Percentiles rank a stretch among this genome's conserved stretches.
Evolutionary conservation across 768 basidiomycete species (phyloP).

Genomic region (Boletus tylopilopsis): DNA sequence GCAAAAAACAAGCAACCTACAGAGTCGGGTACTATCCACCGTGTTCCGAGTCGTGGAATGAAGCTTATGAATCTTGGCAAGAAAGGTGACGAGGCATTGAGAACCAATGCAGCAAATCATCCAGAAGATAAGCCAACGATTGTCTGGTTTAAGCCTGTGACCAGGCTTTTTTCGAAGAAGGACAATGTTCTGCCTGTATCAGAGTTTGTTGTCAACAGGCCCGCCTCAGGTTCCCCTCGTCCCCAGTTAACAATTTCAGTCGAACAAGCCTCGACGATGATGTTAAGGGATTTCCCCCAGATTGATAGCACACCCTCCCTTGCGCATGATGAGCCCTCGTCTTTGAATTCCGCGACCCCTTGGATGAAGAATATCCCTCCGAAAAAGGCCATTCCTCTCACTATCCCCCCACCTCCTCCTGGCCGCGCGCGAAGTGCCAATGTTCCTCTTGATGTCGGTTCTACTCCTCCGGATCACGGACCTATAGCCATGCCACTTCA

Average conservation of each 20-base stretch:
- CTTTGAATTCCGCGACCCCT: conserved; percentile 24
- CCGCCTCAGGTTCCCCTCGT: conserved; percentile 16
- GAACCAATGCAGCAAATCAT: conserved; percentile 4
- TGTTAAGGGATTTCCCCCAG: conserved; percentile 23
- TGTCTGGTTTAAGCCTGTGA: conserved; percentile 38
- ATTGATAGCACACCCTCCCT: conserved; percentile 29
- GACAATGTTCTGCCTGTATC: conserved; percentile 3
- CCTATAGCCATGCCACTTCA: conserved; percentile 40
- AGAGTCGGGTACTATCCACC: conserved; percentile 24
- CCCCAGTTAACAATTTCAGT: conserved; percentile 44
- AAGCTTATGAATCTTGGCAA: conserved; percentile 45
- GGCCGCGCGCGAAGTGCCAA: conserved; percentile 30
- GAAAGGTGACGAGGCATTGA: conserved; percentile 26
- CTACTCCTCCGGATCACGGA: conserved; percentile 20
- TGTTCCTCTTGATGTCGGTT: conserved; percentile 36
- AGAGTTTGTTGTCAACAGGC: conserved; percentile 21
- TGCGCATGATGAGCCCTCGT: conserved; percentile 22
- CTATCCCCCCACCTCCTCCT: conserved; percentile 30
- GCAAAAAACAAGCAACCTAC: conserved; percentile 17
- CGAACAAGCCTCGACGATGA: conserved; percentile 34
- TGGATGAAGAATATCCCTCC: conserved; percentile 24
- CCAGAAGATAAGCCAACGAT: conserved; percentile 28
- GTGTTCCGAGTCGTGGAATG: conserved; percentile 31
- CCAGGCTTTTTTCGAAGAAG: conserved; percentile 28
- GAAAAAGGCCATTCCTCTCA: conserved; percentile 35